A percentile compares a stretch with the other conserved stretches of the same genome.
These are phyloP conservation scores for Moelleriella libera DNA, from an alignment of 2,329 filamentous ascomycete genomes.

Conservation along the genomic window DNA sequence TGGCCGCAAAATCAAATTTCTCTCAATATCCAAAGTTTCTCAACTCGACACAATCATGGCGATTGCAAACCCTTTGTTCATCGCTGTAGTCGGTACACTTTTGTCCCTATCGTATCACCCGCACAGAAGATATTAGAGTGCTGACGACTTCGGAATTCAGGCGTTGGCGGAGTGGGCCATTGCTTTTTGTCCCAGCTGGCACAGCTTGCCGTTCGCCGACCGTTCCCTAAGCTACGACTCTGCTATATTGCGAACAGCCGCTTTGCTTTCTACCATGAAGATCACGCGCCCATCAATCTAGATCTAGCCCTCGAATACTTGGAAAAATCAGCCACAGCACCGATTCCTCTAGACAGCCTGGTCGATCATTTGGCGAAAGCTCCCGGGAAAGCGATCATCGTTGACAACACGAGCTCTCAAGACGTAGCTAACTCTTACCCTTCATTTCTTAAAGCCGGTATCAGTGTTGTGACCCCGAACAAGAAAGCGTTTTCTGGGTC, in stretches of 20 bases:
- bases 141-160: slow-evolving; percentile 28
- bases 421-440: slow-evolving; percentile 77
- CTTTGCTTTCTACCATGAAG: slow-evolving; percentile 61
- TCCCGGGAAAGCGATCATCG: slow-evolving; percentile 65
- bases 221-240: slow-evolving; percentile 58
- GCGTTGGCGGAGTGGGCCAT: slow-evolving; percentile 85
- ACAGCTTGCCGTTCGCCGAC: slow-evolving; percentile 48
- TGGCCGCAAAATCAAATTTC: too few relatives aligned
- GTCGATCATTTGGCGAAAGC: slow-evolving; percentile 65
- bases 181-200: slow-evolving; percentile 77
- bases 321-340: slow-evolving; percentile 45
- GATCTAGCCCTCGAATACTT: slow-evolving; percentile 48
- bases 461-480: slow-evolving; percentile 91
- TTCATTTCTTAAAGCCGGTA: slow-evolving; percentile 61
- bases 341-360: slow-evolving; percentile 55
- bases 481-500: slow-evolving; percentile 92
- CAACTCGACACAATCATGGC: slow-evolving; percentile 19
- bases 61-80: slow-evolving; percentile 30
- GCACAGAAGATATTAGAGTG: background rate
- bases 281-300: slow-evolving; percentile 56
- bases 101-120: too few relatives aligned
- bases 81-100: slow-evolving; percentile 36
- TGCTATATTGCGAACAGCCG: slow-evolving; percentile 78
- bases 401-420: slow-evolving; percentile 93
- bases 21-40: too few relatives aligned